phyloP scores from a whole-genome alignment of 768 basidiomycete species.

The Suillus ampliporus region DNA sequence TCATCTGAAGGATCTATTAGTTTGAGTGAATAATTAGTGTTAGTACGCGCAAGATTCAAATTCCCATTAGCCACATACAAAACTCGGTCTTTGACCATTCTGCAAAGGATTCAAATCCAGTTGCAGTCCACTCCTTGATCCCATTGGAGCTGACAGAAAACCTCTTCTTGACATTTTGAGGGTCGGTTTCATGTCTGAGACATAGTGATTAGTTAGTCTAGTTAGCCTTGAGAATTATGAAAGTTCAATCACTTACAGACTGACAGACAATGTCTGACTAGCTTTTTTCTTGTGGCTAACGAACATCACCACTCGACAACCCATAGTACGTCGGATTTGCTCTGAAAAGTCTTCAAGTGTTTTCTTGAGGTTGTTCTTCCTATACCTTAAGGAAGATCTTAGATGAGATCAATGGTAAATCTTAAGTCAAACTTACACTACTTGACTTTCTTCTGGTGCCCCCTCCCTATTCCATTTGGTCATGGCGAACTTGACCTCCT shows the following conservation, averaged over 20 bases:
- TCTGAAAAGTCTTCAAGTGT: neutral
- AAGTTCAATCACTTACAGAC: neutral
- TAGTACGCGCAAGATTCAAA: neutral
- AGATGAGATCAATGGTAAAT: neutral
- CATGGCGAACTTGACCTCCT: neutral
- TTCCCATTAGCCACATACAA: neutral
- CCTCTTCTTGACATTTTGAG: neutral
- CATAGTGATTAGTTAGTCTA: neutral
- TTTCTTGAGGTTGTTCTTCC: constrained; percentile 9
- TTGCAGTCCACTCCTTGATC: neutral
- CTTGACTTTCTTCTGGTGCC: neutral
- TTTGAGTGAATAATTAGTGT: neutral
- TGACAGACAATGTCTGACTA: neutral
- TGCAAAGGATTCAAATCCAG: neutral
- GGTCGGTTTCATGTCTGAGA: neutral
- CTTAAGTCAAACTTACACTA: neutral
- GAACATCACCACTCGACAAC: neutral
- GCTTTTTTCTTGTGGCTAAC: constrained; percentile 4
- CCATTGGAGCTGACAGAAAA: neutral
- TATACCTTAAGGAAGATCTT: neutral
- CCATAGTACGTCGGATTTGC: constrained; percentile 1
- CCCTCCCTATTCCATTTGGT: neutral
- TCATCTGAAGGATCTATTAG: neutral
- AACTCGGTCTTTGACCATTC: neutral
- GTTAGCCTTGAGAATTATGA: neutral